These are phyloP conservation scores for Aureobasidium namibiae DNA, from an alignment of 2,329 filamentous ascomycete genomes.

Conservation along the genomic window DNA sequence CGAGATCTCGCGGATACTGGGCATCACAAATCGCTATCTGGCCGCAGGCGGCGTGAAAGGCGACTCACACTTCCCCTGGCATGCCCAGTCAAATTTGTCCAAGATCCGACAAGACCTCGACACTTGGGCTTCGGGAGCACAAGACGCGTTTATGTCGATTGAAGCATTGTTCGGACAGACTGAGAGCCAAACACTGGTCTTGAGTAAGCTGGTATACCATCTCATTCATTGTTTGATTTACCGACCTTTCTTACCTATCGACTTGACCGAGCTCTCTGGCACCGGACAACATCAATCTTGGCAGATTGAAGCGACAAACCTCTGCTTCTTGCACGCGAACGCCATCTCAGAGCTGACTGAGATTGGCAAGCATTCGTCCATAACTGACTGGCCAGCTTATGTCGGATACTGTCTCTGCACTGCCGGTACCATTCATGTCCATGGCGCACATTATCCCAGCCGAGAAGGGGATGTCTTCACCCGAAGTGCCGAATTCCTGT, in stretches of 20 bases:
- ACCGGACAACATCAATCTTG: conserved; percentile 81
- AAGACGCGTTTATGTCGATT: conserved; percentile 69
- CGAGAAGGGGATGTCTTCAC: conserved; percentile 56
- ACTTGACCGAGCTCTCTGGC: conserved; percentile 70
- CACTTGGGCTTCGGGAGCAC: conserved; percentile 74
- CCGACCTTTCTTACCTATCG: conserved; percentile 76
- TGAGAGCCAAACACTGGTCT: conserved; percentile 68
- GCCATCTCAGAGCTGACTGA: conserved; percentile 78
- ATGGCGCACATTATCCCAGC: conserved; percentile 70
- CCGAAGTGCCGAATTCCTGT: conserved; percentile 60
- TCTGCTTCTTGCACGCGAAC: conserved; percentile 81
- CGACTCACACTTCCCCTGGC: conserved; percentile 87
- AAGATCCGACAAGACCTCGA: conserved; percentile 81
- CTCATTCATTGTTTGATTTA: conserved; percentile 82
- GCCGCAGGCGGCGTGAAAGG: conserved; percentile 80
- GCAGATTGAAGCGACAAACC: conserved; percentile 85
- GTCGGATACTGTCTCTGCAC: conserved; percentile 82
- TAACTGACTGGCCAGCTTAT: conserved; percentile 78
- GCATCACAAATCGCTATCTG: conserved; percentile 75
- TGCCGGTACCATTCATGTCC: conserved; percentile 79
- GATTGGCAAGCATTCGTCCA: conserved; percentile 62
- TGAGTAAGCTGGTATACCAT: conserved; percentile 83
- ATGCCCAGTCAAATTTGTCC: conserved; percentile 73
- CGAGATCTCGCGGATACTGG: conserved; percentile 74
- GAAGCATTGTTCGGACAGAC: conserved; percentile 67